Evolutionary conservation across 768 basidiomycete genomes (phyloP).

Genomic region (Multifurca ochricompacta): DNA sequence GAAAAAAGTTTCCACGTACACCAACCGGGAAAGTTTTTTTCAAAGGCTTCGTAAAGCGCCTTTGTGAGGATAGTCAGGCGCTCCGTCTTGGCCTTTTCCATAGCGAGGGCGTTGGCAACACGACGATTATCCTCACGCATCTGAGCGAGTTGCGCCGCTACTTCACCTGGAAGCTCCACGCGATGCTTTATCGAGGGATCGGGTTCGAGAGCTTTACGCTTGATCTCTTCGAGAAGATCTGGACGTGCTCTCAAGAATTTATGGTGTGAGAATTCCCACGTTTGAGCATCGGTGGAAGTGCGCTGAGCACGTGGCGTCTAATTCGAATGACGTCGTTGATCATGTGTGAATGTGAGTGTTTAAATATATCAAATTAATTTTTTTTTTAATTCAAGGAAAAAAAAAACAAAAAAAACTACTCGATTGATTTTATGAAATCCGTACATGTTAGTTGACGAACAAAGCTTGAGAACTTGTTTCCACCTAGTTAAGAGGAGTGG

Average conservation of each 20-base stretch:
- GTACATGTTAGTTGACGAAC: conserved; percentile 94
- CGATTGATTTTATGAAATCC: conserved; percentile 93
- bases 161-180: conserved; percentile 77
- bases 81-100: conserved; percentile 55
- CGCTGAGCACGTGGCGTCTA: conserved; percentile 80
- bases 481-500: too few species aligned
- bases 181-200: conserved; percentile 65
- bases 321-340: conserved; percentile 3
- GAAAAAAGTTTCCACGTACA: conserved; percentile 31
- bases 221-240: conserved; percentile 79
- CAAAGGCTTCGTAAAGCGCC: conserved; percentile 54
- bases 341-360: conserved; percentile 4
- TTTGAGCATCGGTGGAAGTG: conserved; percentile 72
- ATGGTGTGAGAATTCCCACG: conserved; percentile 85
- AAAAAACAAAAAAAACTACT: conserved; percentile 40
- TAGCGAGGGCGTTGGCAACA: conserved; percentile 43
- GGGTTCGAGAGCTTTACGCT: conserved; percentile 77
- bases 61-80: conserved; percentile 52
- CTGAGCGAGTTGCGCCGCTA: conserved; percentile 52
- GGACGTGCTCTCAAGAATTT: conserved; percentile 77
- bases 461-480: conserved; percentile 92
- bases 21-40: conserved; percentile 46
- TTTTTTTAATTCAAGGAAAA: too few species aligned
- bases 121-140: conserved; percentile 69
- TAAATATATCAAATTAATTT: too few species aligned